These are phyloP conservation scores for Blastobotrys capitulatus DNA, from an alignment of 1,139 yeast genomes.

Conservation along the genomic window DNA sequence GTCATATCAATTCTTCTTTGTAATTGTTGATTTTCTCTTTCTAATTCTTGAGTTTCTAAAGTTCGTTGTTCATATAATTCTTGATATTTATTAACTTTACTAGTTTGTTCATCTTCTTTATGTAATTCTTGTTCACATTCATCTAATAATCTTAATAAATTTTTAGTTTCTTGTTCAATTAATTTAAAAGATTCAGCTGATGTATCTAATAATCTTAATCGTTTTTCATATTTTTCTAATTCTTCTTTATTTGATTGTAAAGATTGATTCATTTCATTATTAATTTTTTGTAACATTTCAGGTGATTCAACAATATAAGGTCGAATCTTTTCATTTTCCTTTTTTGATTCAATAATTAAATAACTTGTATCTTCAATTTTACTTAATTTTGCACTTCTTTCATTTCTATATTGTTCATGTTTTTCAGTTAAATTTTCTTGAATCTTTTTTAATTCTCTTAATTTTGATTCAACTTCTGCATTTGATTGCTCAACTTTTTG, in stretches of 20 bases:
- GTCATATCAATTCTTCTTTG: slow-evolving; percentile 49
- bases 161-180: slow-evolving; percentile 51
- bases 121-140: slow-evolving; percentile 51
- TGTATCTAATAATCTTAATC: slow-evolving; percentile 46
- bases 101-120: slow-evolving; percentile 42
- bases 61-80: slow-evolving; percentile 46
- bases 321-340: slow-evolving; percentile 54
- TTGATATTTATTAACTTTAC: slow-evolving; percentile 39
- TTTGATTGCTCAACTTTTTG: slow-evolving; percentile 53
- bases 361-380: slow-evolving; percentile 52
- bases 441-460: slow-evolving; percentile 54
- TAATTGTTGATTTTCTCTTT: slow-evolving; percentile 46
- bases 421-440: slow-evolving; percentile 66
- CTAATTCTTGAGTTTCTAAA: slow-evolving; percentile 44
- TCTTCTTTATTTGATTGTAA: slow-evolving; percentile 41
- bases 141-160: slow-evolving; percentile 48
- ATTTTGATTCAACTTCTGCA: slow-evolving; percentile 53
- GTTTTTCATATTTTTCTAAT: slow-evolving; percentile 42
- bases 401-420: slow-evolving; percentile 59
- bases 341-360: slow-evolving; percentile 49
- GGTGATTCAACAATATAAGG: slow-evolving; percentile 61
- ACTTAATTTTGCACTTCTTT: slow-evolving; percentile 52
- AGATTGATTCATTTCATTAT: slow-evolving; percentile 50
- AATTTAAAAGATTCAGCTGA: slow-evolving; percentile 56
- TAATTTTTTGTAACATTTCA: slow-evolving; percentile 48